phyloP scores from a whole-genome alignment of 2,329 filamentous ascomycete species.

The Fusarium tanahbumbuense region DNA sequence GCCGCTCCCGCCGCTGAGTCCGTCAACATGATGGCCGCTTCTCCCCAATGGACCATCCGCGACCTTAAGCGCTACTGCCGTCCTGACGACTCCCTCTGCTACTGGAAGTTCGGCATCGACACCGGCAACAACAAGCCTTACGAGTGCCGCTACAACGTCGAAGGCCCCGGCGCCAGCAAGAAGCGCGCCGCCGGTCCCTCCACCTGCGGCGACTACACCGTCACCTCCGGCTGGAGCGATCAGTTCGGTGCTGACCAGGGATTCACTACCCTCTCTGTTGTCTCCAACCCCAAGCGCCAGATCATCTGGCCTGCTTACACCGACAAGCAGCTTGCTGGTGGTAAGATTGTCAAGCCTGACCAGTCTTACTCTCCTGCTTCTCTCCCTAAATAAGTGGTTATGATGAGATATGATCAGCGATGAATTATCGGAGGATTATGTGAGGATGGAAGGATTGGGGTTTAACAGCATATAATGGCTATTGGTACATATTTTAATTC shows the following conservation, averaged over 20 bases:
- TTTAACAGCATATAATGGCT: slow-evolving; percentile 3
- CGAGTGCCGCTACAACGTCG: slow-evolving; percentile 47
- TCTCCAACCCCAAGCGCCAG: slow-evolving; percentile 55
- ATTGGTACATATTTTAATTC: slow-evolving; percentile 16
- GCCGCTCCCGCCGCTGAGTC: slow-evolving; percentile 49
- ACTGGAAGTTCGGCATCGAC: slow-evolving; percentile 59
- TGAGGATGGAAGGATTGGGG: slow-evolving; percentile 3
- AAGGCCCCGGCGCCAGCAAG: slow-evolving; percentile 50
- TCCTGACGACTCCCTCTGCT: slow-evolving; percentile 54
- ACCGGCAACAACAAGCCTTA: slow-evolving; percentile 55
- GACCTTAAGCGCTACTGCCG: slow-evolving; percentile 56
- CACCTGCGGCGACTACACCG: slow-evolving; percentile 61
- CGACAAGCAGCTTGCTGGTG: slow-evolving; percentile 60
- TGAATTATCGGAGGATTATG: neutral
- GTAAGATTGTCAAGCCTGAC: slow-evolving; percentile 61
- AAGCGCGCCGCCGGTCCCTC: slow-evolving; percentile 53
- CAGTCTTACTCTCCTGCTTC: slow-evolving; percentile 57
- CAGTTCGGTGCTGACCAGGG: slow-evolving; percentile 61
- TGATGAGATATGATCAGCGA: neutral
- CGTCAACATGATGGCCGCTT: slow-evolving; percentile 56
- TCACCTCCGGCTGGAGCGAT: slow-evolving; percentile 66
- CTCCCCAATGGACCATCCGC: slow-evolving; percentile 57
- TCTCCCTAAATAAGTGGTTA: slow-evolving; percentile 37
- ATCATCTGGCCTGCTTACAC: slow-evolving; percentile 67
- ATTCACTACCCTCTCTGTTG: slow-evolving; percentile 66